These are phyloP conservation scores for Lecanoromycetidae sp. DNA, from an alignment of 2,329 filamentous ascomycete genomes.

Conservation along the genomic window DNA sequence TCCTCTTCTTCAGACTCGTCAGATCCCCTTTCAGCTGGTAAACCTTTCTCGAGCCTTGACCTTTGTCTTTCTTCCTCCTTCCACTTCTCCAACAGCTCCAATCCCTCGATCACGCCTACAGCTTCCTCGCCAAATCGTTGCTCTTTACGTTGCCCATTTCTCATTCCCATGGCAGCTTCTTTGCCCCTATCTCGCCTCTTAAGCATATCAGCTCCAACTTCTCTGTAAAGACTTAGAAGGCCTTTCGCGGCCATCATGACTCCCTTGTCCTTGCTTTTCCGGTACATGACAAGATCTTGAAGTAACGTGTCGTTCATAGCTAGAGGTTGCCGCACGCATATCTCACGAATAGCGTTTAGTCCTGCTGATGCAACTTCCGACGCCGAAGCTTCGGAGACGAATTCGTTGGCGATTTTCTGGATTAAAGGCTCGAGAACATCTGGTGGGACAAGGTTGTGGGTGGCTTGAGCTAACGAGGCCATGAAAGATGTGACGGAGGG, in stretches of 20 bases:
- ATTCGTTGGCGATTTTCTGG: constrained; percentile 95
- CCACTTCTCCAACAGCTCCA: constrained; percentile 84
- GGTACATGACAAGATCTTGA: constrained; percentile 89
- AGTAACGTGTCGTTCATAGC: constrained; percentile 93
- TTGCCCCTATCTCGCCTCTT: constrained; percentile 86
- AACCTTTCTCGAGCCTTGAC: constrained; percentile 56
- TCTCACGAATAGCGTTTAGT: constrained; percentile 86
- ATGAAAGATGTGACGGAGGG: constrained; percentile 85
- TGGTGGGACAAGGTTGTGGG: constrained; percentile 81
- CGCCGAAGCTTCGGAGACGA: constrained; percentile 87
- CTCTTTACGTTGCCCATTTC: constrained; percentile 61
- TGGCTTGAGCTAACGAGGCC: constrained; percentile 81
- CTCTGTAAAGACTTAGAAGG: constrained; percentile 76
- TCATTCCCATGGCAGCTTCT: constrained; percentile 72
- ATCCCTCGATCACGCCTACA: constrained; percentile 71
- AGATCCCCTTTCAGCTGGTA: constrained; percentile 48
- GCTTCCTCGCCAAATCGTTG: constrained; percentile 73
- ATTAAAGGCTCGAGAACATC: constrained; percentile 84
- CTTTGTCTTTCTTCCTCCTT: constrained; percentile 78
- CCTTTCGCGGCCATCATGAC: constrained; percentile 98
- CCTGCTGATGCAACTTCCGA: constrained; percentile 84
- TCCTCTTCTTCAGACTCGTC: constrained; percentile 51
- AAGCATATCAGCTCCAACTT: constrained; percentile 79
- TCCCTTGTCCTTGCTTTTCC: constrained; percentile 95
- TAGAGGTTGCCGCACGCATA: constrained; percentile 84